Percentiles rank a stretch among this genome's conserved stretches.
These are phyloP conservation scores for Endogone sp. DNA, from an alignment of 192 early-diverging fungal species.

Conservation along the genomic window DNA sequence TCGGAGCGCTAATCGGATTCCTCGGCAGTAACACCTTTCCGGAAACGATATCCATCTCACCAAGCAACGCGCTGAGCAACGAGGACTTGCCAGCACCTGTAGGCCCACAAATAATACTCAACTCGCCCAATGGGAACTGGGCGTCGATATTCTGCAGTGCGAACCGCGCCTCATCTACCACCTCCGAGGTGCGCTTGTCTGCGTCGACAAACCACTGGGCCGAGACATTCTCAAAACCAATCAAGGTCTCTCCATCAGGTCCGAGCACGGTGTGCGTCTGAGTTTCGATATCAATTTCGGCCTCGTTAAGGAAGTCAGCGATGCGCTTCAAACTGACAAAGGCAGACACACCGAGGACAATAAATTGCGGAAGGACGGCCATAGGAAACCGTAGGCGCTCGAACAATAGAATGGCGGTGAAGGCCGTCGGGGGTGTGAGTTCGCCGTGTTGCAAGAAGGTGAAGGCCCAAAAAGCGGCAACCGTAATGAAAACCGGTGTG, in stretches of 20 bases:
- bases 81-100: conserved; percentile 80
- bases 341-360: conserved; percentile 68
- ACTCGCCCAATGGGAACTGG: conserved; percentile 52
- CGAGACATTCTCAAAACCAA: conserved; percentile 33
- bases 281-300: conserved; percentile 39
- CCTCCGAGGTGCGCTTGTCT: conserved; percentile 16
- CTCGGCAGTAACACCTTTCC: conserved; percentile 26
- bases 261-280: not conserved
- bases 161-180: conserved; percentile 28
- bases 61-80: conserved; percentile 67
- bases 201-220: conserved; percentile 34
- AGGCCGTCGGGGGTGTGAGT: conserved; percentile 69
- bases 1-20: conserved; percentile 15
- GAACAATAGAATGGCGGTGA: conserved; percentile 85
- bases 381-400: conserved; percentile 87
- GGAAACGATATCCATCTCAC: conserved; percentile 59
- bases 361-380: conserved; percentile 70
- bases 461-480: conserved; percentile 27
- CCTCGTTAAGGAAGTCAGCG: conserved; percentile 37
- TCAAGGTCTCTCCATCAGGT: conserved; percentile 8
- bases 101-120: conserved; percentile 67
- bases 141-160: conserved; percentile 51
- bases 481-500: conserved; percentile 27
- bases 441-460: conserved; percentile 31
- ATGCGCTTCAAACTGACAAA: conserved; percentile 58